Percentiles rank a stretch among this genome's conserved stretches.
These are phyloP conservation scores for Penicillium sp. DNA, from an alignment of 2,329 filamentous ascomycete species.

Conservation along the genomic window DNA sequence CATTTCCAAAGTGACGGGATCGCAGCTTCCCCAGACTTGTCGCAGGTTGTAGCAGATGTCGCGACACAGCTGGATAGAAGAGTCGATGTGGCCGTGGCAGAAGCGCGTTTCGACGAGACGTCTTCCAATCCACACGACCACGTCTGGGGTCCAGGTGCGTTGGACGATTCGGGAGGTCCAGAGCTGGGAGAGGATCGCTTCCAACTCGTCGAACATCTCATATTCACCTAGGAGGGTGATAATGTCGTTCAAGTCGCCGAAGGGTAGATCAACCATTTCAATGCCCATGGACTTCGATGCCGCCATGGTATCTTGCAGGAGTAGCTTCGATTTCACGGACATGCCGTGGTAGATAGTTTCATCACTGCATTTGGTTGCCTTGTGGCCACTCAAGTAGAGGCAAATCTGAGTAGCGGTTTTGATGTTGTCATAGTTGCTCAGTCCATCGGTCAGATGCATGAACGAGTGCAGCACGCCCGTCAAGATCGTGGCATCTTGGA, in stretches of 20 bases:
- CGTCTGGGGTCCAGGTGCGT: constrained; percentile 47
- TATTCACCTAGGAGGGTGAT: constrained; percentile 41
- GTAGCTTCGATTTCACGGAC: constrained; percentile 34
- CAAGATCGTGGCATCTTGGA: constrained; percentile 38
- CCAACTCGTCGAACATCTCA: constrained; percentile 40
- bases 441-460: constrained; percentile 36
- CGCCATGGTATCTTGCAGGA: constrained; percentile 37
- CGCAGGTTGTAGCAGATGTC: constrained; percentile 60
- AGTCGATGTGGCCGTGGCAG: constrained; percentile 48
- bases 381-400: constrained; percentile 38
- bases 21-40: constrained; percentile 53
- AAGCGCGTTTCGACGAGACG: constrained; percentile 56
- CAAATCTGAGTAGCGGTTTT: constrained; percentile 41
- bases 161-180: constrained; percentile 52
- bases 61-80: constrained; percentile 51
- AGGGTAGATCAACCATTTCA: constrained; percentile 38
- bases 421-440: constrained; percentile 35
- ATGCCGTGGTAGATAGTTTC: constrained; percentile 31
- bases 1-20: constrained; percentile 52
- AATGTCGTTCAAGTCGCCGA: constrained; percentile 39
- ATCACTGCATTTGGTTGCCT: constrained; percentile 32
- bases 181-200: constrained; percentile 46
- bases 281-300: constrained; percentile 32
- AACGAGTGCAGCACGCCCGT: constrained; percentile 38
- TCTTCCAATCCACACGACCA: constrained; percentile 55